These are phyloP conservation scores for Nemania sp. DNA, from an alignment of 2,329 filamentous ascomycete genomes.

Conservation along the genomic window DNA sequence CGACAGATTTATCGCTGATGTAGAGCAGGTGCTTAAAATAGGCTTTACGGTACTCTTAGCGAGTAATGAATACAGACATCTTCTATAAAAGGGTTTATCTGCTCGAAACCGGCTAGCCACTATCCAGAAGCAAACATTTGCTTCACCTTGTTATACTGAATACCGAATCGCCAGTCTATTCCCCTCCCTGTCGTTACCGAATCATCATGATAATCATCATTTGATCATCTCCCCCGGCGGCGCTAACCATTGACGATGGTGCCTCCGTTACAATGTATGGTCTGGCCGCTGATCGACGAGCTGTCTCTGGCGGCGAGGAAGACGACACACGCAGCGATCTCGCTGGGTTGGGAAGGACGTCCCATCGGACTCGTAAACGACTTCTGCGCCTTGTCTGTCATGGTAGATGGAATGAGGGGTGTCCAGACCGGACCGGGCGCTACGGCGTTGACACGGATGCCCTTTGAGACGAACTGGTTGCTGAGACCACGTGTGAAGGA, in stretches of 20 bases:
- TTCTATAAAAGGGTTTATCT: neutral
- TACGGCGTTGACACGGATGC: constrained; percentile 64
- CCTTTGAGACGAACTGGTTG: constrained; percentile 73
- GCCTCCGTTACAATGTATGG: constrained; percentile 58
- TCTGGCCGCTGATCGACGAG: constrained; percentile 74
- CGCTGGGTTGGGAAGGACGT: constrained; percentile 76
- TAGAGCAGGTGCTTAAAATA: neutral
- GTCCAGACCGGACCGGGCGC: constrained; percentile 82
- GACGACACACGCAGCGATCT: constrained; percentile 81
- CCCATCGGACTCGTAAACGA: constrained; percentile 77
- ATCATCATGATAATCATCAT: too few relatives aligned
- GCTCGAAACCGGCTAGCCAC: too few relatives aligned
- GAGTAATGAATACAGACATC: neutral
- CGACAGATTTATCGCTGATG: neutral
- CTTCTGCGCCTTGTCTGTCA: constrained; percentile 72
- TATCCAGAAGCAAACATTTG: too few relatives aligned
- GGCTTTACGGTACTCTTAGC: neutral
- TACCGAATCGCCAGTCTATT: too few relatives aligned
- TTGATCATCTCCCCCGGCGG: too few relatives aligned
- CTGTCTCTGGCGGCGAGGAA: constrained; percentile 79
- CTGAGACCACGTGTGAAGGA: constrained; percentile 78
- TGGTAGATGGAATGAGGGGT: constrained; percentile 73
- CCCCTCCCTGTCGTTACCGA: too few relatives aligned
- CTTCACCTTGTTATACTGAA: too few relatives aligned
- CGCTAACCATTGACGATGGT: constrained; percentile 52